Conservation (phyloP, 2,329 filamentous ascomycete species). For the Arthrobotrys conoides region DNA sequence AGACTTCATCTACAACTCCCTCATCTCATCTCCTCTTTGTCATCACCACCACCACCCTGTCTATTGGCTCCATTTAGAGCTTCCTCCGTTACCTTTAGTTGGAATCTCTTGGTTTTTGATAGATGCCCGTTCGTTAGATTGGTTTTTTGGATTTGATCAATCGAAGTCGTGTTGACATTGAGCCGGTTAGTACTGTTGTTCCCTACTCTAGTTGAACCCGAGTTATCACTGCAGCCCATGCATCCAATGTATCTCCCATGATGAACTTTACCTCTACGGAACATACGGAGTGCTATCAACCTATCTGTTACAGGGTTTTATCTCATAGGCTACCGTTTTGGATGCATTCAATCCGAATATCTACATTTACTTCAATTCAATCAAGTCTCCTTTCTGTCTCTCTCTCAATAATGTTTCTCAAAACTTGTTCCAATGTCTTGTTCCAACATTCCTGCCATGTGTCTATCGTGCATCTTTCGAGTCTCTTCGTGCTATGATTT, state of each 20-base stretch:
- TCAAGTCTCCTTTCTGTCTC: neutral
- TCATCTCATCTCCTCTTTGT: constrained; percentile 8
- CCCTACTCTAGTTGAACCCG: neutral
- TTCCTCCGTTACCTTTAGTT: too few relatives aligned
- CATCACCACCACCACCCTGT: constrained; percentile 1
- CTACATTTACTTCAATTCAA: neutral
- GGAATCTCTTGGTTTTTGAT: constrained; percentile 13
- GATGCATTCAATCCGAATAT: neutral
- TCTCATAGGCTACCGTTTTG: too few relatives aligned
- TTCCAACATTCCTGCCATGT: neutral
- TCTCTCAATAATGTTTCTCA: neutral
- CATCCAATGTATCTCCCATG: neutral
- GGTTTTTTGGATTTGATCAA: neutral
- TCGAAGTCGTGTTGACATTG: neutral
- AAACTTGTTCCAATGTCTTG: neutral
- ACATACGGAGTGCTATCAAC: too few relatives aligned
- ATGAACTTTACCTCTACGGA: neutral
- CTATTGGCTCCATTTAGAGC: constrained; percentile 4
- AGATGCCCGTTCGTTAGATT: constrained; percentile 33
- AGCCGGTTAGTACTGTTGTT: constrained; percentile 7
- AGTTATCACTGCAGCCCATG: neutral
- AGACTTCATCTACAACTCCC: constrained; percentile 13
- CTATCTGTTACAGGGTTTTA: too few relatives aligned
- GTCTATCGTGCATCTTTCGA: neutral
- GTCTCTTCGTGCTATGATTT: neutral